Evolutionary conservation across 768 basidiomycete genomes (phyloP), one percentile per base, ranked within the genome.

Genomic region (Dentipellis fragilis): DNA sequence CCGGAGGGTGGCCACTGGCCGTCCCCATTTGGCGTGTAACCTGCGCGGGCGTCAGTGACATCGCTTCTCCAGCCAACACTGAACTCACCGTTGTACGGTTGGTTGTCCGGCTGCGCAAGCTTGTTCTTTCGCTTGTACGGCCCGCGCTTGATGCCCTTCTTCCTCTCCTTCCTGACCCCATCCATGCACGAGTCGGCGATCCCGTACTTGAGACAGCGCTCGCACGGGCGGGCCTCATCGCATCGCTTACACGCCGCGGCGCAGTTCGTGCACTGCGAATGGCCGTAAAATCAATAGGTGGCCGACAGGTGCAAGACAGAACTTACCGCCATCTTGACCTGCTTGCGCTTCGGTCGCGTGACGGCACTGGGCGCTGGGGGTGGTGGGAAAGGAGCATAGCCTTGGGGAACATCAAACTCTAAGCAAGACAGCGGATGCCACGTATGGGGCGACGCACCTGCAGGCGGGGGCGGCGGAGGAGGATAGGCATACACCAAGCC

Each of bases 171-270:
- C 58, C 84, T 71, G 16, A 76, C 70, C 1, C 83, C 81, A 60
- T 85, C 83, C 2, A 75, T 60, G 59, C 83, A 85, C n/a, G 73
- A 67, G 23, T 77, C 72, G 11, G 75, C 73, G 36, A 83, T 72
- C 3, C 80, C 81, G 61, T 84, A 84, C 66, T 83, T 84, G 57
- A 76, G 64, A 60, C 83, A 85, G 29, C 83, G 76, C 54, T 79
- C 77, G 66, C 83, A 85, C 2, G 83, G 83, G 46, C 83, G 78
- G 5, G 69, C 68, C 37, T 81, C 79, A 60, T 80, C 79, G 51
- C 79, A 80, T 19, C 79, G 75, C 65, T 80, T 80, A 65, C 79
- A 80, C 9, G 79, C 79, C 21, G 71, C 71, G 10, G 80, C 80
- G 58, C 79, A 80, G 57, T 80, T 81, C 0, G 80, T 80, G 62